These are phyloP conservation scores for Clitopilus hobsonii DNA, from an alignment of 768 basidiomycete species.

Conservation along the genomic window DNA sequence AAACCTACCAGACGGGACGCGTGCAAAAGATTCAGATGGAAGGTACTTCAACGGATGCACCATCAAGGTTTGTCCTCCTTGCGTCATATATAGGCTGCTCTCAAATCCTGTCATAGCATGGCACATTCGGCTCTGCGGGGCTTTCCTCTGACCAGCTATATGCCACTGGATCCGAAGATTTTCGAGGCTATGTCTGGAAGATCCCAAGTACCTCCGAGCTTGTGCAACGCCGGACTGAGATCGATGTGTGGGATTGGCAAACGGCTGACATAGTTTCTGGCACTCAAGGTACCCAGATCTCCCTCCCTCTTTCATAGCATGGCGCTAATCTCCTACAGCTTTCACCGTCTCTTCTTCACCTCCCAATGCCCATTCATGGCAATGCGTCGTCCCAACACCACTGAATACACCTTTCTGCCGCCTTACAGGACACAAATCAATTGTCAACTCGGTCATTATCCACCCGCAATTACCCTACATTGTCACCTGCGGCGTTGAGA, in stretches of 20 bases:
- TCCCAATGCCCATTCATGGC: neutral
- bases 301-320: neutral
- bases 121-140: slow-evolving; percentile 65
- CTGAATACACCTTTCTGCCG: slow-evolving; percentile 30
- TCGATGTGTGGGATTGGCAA: slow-evolving; percentile 32
- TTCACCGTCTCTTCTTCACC: neutral
- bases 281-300: too few species aligned
- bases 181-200: slow-evolving; percentile 74
- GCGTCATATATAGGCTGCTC: slow-evolving; percentile 1
- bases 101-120: slow-evolving; percentile 44
- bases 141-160: slow-evolving; percentile 54
- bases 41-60: slow-evolving; percentile 72
- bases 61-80: slow-evolving; percentile 56
- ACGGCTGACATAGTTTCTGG: slow-evolving; percentile 28
- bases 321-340: neutral
- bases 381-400: neutral
- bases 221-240: slow-evolving; percentile 35
- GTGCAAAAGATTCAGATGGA: slow-evolving; percentile 37
- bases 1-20: slow-evolving; percentile 51
- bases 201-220: slow-evolving; percentile 51
- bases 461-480: slow-evolving; percentile 69
- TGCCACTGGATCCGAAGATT: slow-evolving; percentile 80
- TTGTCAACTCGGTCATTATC: slow-evolving; percentile 69
- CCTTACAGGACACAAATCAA: slow-evolving; percentile 67
- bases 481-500: slow-evolving; percentile 72